Base-by-base conservation (phyloP, 2,329 filamentous ascomycete genomes). In the Penicillium polonicum region DNA sequence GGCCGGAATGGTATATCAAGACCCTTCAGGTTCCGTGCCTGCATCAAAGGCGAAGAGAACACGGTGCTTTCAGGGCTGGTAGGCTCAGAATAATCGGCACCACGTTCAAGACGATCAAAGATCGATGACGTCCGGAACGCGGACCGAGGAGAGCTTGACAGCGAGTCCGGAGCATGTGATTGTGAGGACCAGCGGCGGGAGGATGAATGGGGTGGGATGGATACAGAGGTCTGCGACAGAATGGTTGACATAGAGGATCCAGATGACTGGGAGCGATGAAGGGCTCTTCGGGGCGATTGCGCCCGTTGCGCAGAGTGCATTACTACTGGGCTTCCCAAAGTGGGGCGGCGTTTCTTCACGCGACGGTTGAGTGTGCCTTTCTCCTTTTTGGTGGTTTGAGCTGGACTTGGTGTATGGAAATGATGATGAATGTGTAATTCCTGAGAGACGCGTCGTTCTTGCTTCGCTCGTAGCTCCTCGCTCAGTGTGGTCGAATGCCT, bases 361-460 rank as follows among this genome's bases (percentile, higher is more conserved):
- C 86, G 86, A 64, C 84, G 83, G 54, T 79, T 72, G 3, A 75
- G 67, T 42, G 74, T 51, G 17, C 73, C 69, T 57, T 89, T 86
- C 21, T 83, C 79, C 71, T 86, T 87, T 52, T 82, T 77, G 60
- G 68, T 53, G 64, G 42, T 70, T n/a, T 87, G 72, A 64, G 48
- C 71, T 17, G 88, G 72, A 3, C 13, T 44, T 1, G 86, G 78
- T 12, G 88, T 84, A 65, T 97, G 92, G 70, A 96, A 96, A 71
- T 97, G 93, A 68, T 97, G 92, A 69, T 97, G 93, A 45, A 97
- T 90, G 68, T 97, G 93, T 15, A 97, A 78, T 68, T 94, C 90
- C 67, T 90, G 88, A 0, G 88, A 88, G 3, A 83, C 64, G 19
- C 74, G 76, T 33, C 77, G 73, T 29, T 76, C 67, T 41, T 81